Evolutionary conservation across 2,329 filamentous ascomycete species (phyloP).

Genomic region (Trichoderma polysporum): DNA sequence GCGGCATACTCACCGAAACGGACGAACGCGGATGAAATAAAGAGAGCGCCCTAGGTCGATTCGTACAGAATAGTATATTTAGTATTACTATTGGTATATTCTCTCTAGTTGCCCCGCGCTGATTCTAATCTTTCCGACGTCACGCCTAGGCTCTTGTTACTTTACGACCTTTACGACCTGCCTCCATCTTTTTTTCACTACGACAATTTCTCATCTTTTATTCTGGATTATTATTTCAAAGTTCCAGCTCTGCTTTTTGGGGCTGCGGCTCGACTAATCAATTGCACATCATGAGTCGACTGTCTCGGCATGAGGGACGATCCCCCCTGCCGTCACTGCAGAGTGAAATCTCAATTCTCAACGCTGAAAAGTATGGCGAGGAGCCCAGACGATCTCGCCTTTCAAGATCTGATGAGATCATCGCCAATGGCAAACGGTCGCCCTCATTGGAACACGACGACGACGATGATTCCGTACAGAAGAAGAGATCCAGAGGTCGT

Average conservation of each 20-base stretch:
- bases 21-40: conserved; percentile 13
- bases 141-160: background rate
- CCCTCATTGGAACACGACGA: conserved; percentile 29
- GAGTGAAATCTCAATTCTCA: conserved; percentile 19
- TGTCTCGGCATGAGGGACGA: background rate
- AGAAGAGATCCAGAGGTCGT: conserved; percentile 67
- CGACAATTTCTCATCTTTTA: background rate
- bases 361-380: conserved; percentile 18
- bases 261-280: conserved; percentile 7
- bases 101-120: background rate
- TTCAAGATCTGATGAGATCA: background rate
- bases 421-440: conserved; percentile 27
- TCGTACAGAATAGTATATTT: background rate
- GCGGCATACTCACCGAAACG: conserved; percentile 3
- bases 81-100: background rate
- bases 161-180: too few relatives aligned
- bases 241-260: background rate
- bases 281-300: conserved; percentile 10
- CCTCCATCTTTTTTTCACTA: background rate
- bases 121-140: conserved; percentile 1
- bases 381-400: background rate
- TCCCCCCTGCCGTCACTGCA: conserved; percentile 15
- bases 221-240: background rate
- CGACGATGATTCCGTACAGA: conserved; percentile 46
- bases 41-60: background rate